These are phyloP conservation scores for Tilletia indica DNA, from an alignment of 1,284 basidiomycete genomes.

Conservation along the genomic window DNA sequence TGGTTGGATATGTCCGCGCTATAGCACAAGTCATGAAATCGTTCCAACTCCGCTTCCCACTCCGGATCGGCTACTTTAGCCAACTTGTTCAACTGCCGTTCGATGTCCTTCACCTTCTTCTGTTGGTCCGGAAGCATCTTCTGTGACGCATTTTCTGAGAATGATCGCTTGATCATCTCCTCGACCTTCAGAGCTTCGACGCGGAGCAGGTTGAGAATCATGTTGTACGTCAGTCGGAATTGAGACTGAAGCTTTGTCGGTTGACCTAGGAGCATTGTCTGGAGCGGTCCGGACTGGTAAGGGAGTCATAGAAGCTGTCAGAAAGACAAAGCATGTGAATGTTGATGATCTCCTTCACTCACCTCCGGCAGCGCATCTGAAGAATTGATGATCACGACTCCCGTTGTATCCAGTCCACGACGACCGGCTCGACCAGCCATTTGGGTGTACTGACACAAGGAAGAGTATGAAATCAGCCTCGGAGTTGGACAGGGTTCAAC, in stretches of 20 bases:
- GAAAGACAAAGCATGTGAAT: too few relatives aligned
- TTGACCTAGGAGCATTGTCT: conserved; percentile 87
- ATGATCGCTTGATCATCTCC: conserved; percentile 99
- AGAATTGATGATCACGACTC: conserved; percentile 82
- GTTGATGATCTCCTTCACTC: conserved; percentile 33
- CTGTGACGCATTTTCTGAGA: conserved; percentile 96
- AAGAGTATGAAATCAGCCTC: conserved; percentile 57
- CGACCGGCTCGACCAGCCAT: conserved; percentile 98
- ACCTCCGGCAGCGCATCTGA: conserved; percentile 85
- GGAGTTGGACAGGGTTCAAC: conserved; percentile 18
- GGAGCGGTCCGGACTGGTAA: conserved; percentile 69
- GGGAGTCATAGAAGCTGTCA: not conserved
- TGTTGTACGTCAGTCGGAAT: conserved; percentile 97
- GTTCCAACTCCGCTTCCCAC: conserved; percentile 66
- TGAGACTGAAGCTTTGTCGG: conserved; percentile 92
- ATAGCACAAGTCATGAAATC: conserved; percentile 74
- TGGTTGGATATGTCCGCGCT: conserved; percentile 70
- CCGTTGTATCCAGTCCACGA: conserved; percentile 89
- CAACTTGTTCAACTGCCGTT: conserved; percentile 69
- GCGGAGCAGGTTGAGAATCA: conserved; percentile 94
- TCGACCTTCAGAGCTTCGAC: conserved; percentile 95
- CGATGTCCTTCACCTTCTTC: conserved; percentile 68
- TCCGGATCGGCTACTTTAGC: conserved; percentile 65
- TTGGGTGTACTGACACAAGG: conserved; percentile 92
- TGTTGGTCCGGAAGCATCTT: conserved; percentile 89